A percentile compares a stretch with the other conserved stretches of the same genome.
Conservation (phyloP, 371 early-diverging fungal species). For the Phascolomyces articulosus region DNA sequence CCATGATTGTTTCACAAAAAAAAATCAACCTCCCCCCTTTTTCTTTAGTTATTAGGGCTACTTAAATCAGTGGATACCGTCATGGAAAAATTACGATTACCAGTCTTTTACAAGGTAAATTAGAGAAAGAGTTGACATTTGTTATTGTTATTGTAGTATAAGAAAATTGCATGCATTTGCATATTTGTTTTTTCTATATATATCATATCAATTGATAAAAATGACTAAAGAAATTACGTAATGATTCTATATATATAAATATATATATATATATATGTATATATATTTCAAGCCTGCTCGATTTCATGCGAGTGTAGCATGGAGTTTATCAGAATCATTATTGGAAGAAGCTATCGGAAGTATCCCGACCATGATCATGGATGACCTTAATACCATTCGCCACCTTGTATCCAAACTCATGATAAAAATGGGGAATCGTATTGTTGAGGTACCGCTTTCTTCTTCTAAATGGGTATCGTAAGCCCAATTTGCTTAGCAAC, state of each 20-base stretch:
- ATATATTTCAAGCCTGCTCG: slow-evolving; percentile 37
- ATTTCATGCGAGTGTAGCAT: slow-evolving; percentile 53
- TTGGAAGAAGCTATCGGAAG: slow-evolving; percentile 17
- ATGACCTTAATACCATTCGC: slow-evolving; percentile 10
- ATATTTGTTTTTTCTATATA: no score
- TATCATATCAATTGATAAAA: no score
- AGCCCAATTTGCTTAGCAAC: no score
- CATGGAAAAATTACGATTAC: slow-evolving; percentile 23
- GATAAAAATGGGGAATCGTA: slow-evolving; percentile 40
- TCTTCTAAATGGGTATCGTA: no score
- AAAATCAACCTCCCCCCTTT: not conserved
- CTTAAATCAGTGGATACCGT: slow-evolving; percentile 28
- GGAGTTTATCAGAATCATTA: slow-evolving; percentile 18
- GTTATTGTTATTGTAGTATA: no score
- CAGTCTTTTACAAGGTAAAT: slow-evolving; percentile 38
- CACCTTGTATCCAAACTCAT: slow-evolving; percentile 20
- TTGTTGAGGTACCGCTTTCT: slow-evolving; percentile 10
- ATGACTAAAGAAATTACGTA: not conserved
- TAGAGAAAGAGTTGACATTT: no score
- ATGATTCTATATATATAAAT: not conserved
- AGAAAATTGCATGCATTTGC: no score
- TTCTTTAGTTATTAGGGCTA: not conserved
- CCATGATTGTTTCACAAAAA: not conserved
- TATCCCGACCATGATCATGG: slow-evolving; percentile 20
- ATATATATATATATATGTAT: no score